Conservation (phyloP, 2,329 filamentous ascomycete species). For the Coniochaeta sp. region DNA sequence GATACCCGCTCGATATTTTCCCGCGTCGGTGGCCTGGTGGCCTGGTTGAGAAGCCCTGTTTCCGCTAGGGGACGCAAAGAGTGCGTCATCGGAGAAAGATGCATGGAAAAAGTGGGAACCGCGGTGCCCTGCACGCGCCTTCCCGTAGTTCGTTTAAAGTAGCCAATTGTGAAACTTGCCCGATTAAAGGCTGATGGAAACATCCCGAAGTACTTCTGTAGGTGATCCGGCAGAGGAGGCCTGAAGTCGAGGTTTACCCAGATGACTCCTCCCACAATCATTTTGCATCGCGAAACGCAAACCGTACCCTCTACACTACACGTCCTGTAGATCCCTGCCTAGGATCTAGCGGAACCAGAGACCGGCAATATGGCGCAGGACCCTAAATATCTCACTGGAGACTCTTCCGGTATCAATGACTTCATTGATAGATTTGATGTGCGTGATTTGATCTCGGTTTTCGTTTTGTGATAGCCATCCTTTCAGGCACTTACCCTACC, state of each 20-base stretch:
- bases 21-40: not conserved
- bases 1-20: not conserved
- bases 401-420: constrained; percentile 65
- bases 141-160: not conserved
- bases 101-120: not conserved
- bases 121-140: not conserved
- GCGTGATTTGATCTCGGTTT: constrained; percentile 28
- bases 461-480: not conserved
- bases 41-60: no score
- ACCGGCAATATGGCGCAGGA: constrained; percentile 20
- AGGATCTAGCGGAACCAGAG: not conserved
- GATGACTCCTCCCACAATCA: not conserved
- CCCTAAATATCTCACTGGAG: constrained; percentile 70
- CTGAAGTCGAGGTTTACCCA: not conserved
- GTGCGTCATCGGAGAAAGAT: not conserved
- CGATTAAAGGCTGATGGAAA: no score
- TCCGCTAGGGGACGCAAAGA: no score
- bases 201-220: not conserved
- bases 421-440: constrained; percentile 93
- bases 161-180: not conserved
- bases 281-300: not conserved
- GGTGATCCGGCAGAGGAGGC: not conserved
- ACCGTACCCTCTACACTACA: not conserved
- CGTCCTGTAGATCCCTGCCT: not conserved
- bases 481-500: not conserved